Base-by-base conservation (phyloP, 306 rosid genomes). In the Quercus bicolor region DNA sequence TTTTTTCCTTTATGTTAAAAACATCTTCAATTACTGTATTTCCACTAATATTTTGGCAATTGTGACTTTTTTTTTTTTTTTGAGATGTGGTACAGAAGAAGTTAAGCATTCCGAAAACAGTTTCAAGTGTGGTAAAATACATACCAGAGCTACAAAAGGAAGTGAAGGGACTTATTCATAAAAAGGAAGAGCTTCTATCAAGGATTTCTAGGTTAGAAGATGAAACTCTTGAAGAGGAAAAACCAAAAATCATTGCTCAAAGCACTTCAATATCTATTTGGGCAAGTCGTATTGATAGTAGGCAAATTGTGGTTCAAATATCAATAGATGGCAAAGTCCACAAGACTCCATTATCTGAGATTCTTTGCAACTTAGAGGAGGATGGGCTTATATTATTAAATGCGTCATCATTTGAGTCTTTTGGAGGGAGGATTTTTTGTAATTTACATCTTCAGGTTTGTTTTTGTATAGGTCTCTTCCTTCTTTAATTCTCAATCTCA, bases 111-210 rank as follows among this genome's bases (percentile, higher is more conserved):
- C 98, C 97, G 0, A 78, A 83, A 4, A 90, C 92, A 68, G 81
- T 93, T 78, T 88, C 93, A 0, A 81, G 77, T 11, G 92, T 84
- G 3, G 37, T 91, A 28, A 88, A 84, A 5, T 91, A 89, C 83
- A 88, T 93, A 78, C 97, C 97, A 1, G 91, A 89, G 80, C 85
- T 93, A 13, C 88, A 88, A 14, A 72, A 83, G 33, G 89, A 89
- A 70, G 90, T 91, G 59, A 79, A 86, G 75, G 91, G 60, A 34
- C 86, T 93, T 33, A 72, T 62, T 1, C 75, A 65, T 80, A 93
- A 86, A 59, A 91, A 86, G 74, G 91, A 87, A 45, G 92, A 83
- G 79, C 86, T 89, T 23, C 74, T 90, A 13, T 66, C 54, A 51
- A 61, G 45, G 68, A n/a, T 73, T 45, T 75, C 72, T 26, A 78